Conservation (phyloP, 1,284 basidiomycete genomes). For the Tranzscheliella williamsii region DNA sequence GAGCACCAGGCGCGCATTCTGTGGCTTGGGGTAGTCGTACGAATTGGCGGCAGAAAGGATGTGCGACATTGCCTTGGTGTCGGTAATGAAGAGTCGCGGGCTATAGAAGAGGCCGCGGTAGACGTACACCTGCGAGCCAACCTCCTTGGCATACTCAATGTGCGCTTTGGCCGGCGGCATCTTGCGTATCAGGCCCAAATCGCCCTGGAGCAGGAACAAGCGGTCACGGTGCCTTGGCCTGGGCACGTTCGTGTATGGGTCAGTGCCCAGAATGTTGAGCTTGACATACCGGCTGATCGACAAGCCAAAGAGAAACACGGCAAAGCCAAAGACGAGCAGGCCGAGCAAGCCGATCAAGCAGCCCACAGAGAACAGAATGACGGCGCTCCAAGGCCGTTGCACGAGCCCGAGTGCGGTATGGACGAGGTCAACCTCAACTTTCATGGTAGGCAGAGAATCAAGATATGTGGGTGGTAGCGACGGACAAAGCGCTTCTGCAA, state of each 20-base stretch:
- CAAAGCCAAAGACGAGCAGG: neutral
- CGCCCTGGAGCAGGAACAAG: slow-evolving; percentile 16
- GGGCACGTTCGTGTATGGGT: slow-evolving; percentile 28
- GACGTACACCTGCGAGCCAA: slow-evolving; percentile 33
- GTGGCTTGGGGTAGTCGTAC: slow-evolving; percentile 54
- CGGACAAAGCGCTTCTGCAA: no score
- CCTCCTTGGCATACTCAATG: slow-evolving; percentile 16
- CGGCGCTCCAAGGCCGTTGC: neutral
- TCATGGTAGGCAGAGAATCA: neutral
- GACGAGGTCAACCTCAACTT: neutral
- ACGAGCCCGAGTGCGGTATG: neutral
- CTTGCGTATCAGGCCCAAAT: slow-evolving; percentile 26
- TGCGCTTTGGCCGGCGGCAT: slow-evolving; percentile 29
- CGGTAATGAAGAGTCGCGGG: slow-evolving; percentile 49
- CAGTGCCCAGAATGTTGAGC: slow-evolving; percentile 18
- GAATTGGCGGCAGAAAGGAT: slow-evolving; percentile 47
- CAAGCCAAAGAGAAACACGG: neutral
- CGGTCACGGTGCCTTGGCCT: slow-evolving; percentile 10
- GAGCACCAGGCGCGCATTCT: slow-evolving; percentile 21
- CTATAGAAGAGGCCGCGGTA: slow-evolving; percentile 54
- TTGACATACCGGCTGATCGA: neutral
- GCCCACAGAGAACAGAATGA: neutral
- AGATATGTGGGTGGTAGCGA: no score
- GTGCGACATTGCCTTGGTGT: slow-evolving; percentile 49
- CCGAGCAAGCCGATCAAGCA: neutral